Base-by-base conservation (phyloP, 2,329 filamentous ascomycete genomes). In the Periglandula ipomoeae region DNA sequence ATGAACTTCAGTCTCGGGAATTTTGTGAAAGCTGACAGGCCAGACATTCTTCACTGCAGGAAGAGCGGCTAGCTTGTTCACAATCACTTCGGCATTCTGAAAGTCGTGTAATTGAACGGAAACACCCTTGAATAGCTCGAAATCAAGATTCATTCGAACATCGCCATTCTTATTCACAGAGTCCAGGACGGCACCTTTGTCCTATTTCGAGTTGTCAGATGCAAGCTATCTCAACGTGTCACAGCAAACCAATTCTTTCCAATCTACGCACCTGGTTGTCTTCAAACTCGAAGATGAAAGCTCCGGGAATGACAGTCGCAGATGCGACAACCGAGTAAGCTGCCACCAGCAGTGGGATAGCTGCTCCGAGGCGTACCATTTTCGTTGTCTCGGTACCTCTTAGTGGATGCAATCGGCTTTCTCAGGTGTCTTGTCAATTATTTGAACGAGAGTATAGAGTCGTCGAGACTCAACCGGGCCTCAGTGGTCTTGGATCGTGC, bases 81-180 rank as follows among this genome's bases (percentile, higher is more conserved):
- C 56, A 47, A 66, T 61, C 35, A 65, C 55, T 41, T 69, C 65
- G 26, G 69, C 64, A 15, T 60, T 65, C 51, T 63, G 46, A 53
- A 56, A 51, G 53, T 63, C 49, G 7, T 62, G 47, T 24, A 59
- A 24, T 32, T 56, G 53, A 37, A 60, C 54, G 1, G 59, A 61
- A 7, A 51, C 46, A 30, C 58, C 60, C n/a, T 56, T 58, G 51
- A 62, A 61, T 27, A 60, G 52, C 15, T 53, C 42, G 43, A 50
- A 58, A 19, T 53, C 49, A 9, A 61, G 52, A 15, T 56, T 46
- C 24, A 60, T 40, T 15, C 60, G 58, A 6, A 51, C 55, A 13
- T 48, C n/a, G 19, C 46, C 46, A 37, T 48, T 20, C 19, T 43
- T 37, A 10, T 32, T 32, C 5, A 48, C 20, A 27, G 39, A 26